Evolutionary conservation across 2,329 filamentous ascomycete genomes (phyloP).

Genomic region (Apiospora kogelbergensis): DNA sequence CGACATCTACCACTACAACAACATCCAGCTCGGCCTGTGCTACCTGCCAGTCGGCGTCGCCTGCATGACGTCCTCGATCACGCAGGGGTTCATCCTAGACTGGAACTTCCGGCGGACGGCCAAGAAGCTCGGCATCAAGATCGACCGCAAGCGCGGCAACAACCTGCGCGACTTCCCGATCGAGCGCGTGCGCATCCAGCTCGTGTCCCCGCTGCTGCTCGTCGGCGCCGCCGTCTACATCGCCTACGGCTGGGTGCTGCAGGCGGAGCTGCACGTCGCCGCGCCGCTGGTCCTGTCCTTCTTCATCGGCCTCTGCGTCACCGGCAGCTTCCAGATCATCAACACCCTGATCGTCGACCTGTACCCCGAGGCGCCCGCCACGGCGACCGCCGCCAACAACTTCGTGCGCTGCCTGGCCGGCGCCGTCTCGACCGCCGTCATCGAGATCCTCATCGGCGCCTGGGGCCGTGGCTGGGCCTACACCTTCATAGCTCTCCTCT

Average conservation of each 20-base stretch:
- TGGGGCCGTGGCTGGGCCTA: constrained; percentile 65
- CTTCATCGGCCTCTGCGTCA: constrained; percentile 56
- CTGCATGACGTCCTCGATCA: constrained; percentile 47
- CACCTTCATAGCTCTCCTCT: constrained; percentile 55
- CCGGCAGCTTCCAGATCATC: constrained; percentile 63
- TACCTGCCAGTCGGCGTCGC: constrained; percentile 55
- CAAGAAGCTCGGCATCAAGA: constrained; percentile 56
- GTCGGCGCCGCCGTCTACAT: constrained; percentile 54
- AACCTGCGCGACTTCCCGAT: constrained; percentile 54
- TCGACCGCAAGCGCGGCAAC: constrained; percentile 58
- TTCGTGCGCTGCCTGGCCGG: constrained; percentile 61
- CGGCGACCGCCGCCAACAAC: constrained; percentile 64
- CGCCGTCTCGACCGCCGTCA: constrained; percentile 57
- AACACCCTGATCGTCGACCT: constrained; percentile 64
- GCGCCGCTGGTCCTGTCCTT: constrained; percentile 57
- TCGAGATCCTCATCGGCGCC: constrained; percentile 55
- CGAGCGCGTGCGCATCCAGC: constrained; percentile 53
- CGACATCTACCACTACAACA: constrained; percentile 50
- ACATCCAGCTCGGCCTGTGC: constrained; percentile 53
- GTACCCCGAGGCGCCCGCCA: constrained; percentile 59
- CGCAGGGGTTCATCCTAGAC: constrained; percentile 59
- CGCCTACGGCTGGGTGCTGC: constrained; percentile 58
- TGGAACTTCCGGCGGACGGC: constrained; percentile 74
- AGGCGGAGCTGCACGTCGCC: constrained; percentile 50
- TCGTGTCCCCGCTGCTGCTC: constrained; percentile 53